Evolutionary conservation across 208 protist species (phyloP), one percentile per base, ranked within the genome.

Genomic region (Strigomonas galati): DNA sequence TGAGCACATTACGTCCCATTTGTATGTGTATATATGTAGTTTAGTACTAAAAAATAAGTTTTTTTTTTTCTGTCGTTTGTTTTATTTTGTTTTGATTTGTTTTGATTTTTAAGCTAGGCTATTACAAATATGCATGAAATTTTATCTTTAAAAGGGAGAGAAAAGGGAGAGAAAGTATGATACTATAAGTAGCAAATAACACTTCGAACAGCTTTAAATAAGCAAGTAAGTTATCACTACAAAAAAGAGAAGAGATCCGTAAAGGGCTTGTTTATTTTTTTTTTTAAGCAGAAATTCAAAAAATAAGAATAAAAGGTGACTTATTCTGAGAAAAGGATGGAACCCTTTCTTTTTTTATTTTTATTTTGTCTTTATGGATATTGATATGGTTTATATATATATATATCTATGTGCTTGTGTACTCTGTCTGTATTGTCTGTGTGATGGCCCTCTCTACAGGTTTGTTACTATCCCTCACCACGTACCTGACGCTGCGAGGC

Each of bases 1-100:
- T 97, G 23, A 98, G 68, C 48, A 98, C 82, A 6, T 21, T 82
- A 32, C 64, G 77, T 9, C 63, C 67, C 83, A 92, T 93, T 57
- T 55, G 24, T 24, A 10, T 43, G 40, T 51, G 4, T 54, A 55
- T 62, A 49, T 1, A 58, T 55, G 17, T 54, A 46, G 23, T 37
- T 12, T 19, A 35, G 21, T 24, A 55, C 14, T 28, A n/a, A 57
- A 37, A 56, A 6, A 60, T 52, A 62, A 4, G 24, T 24, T 67
- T n/a, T 40, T 58, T 32, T 67, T n/a, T 24, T 72, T 65, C 14
- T 52, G n/a, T n/a, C 56, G 26, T n/a, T 57, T 54, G 2, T 64
- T 40, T 21, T 59, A 66, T 40, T 43, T 43, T 30, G 4, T n/a
- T 30, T 2, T 35, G 14, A 40, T 10, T 66, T 7, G 2, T 62